Base-by-base conservation (phyloP, 257 asterid genomes). In the Ajuga chamaepitys region DNA sequence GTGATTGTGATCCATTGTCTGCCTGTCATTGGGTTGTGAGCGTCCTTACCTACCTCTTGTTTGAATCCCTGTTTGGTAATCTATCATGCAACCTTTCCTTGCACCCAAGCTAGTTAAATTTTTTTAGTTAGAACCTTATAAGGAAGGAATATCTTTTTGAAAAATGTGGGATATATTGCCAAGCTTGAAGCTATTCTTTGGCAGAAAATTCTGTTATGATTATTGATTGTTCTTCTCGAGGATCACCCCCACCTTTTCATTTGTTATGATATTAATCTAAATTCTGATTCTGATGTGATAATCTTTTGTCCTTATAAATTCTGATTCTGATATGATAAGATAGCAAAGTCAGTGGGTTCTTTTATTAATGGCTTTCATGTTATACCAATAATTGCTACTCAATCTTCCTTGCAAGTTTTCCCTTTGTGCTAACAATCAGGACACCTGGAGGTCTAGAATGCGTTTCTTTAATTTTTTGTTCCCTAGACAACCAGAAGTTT, bases 1-100 rank as follows among this genome's bases (percentile, higher is more conserved):
- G 98, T 14, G 95, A 92, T 67, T 83, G 94, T 64, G 86, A 87
- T 85, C 96, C 96, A n/a, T 74, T 83, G 57, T 76, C 89, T 24
- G 98, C 97, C 52, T 96, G 98, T 20, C 98, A 92, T 74, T 92
- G 98, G 98, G 85, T 92, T 58, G 98, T 92, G 85, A 82, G 97
- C 67, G 24, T 47, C 69, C 52, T 47, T 26, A 25, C 65, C 58
- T 17, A 24, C 12, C 22, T 30, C 64, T 72, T 18, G 10, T 28
- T 34, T 21, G 41, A 35, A 37, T 38, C 17, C 55, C 22, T 70
- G 50, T 50, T 18, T 62, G 56, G 16, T 53, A 54, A 45, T 47
- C 16, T 41, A 28, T 70, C 42, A 17, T 48, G 22, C 54, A 50
- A 51, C 21, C 50, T 13, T 38, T 34, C 63, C 37, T 26, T 5